Conservation (phyloP, 495 filamentous ascomycete species). For the Letharia lupina region DNA sequence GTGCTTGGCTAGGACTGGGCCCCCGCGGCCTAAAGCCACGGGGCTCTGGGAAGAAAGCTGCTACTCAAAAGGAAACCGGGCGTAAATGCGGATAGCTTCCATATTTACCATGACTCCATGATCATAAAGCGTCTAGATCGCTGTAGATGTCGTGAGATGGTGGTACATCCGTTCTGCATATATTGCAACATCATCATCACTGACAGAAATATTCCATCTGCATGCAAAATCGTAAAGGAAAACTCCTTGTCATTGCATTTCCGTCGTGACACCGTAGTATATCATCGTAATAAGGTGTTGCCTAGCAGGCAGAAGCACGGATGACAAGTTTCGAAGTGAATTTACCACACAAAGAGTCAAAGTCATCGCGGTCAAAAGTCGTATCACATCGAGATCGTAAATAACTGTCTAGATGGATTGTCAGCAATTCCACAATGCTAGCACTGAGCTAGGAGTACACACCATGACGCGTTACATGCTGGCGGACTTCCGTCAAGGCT, state of each 20-base stretch:
- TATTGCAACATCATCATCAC: constrained; percentile 6
- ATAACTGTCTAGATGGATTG: constrained; percentile 45
- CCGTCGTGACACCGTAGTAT: background rate
- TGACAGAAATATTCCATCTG: background rate
- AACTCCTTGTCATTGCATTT: background rate
- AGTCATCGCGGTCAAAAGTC: constrained; percentile 80
- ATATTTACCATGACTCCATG: constrained; percentile 2
- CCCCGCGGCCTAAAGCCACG: too few relatives aligned
- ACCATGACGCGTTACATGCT: constrained; percentile 86
- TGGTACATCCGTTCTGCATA: constrained; percentile 6
- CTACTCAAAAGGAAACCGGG: background rate
- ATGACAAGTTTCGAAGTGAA: constrained; percentile 91
- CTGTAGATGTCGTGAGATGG: constrained; percentile 1
- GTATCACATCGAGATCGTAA: constrained; percentile 48
- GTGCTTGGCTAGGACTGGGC: background rate
- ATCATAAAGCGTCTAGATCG: constrained; percentile 7
- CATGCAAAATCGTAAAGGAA: constrained; percentile 8
- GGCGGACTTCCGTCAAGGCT: constrained; percentile 85
- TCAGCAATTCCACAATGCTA: constrained; percentile 24
- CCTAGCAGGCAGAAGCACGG: constrained; percentile 62
- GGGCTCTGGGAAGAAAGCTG: background rate
- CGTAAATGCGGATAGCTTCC: background rate
- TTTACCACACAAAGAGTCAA: constrained; percentile 90
- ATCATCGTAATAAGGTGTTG: background rate
- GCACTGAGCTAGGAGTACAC: constrained; percentile 29